Evolutionary conservation across 805 yeast species (phyloP).

Genomic region (Myxozyma vanderwaltii): DNA sequence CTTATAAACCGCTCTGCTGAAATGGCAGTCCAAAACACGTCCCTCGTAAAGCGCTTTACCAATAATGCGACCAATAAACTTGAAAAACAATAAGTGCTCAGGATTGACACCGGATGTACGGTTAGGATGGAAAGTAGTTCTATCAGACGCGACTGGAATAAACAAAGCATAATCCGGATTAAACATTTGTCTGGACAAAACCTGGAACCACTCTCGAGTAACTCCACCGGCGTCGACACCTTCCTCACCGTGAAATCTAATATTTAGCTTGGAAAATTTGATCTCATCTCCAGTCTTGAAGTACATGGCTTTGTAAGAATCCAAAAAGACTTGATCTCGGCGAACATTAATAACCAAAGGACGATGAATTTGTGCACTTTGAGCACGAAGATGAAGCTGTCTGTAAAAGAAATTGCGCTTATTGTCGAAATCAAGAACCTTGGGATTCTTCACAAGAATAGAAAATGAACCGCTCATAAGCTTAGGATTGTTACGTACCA

Average conservation of each 20-base stretch:
- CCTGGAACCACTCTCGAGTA: slow-evolving; percentile 97
- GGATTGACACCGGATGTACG: slow-evolving; percentile 90
- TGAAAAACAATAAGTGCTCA: slow-evolving; percentile 88
- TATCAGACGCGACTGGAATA: slow-evolving; percentile 86
- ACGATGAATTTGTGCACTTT: slow-evolving; percentile 40
- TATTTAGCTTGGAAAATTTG: slow-evolving; percentile 69
- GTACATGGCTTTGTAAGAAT: slow-evolving; percentile 80
- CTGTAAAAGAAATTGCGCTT: slow-evolving; percentile 83
- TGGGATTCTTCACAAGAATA: slow-evolving; percentile 82
- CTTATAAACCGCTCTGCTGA: slow-evolving; percentile 93
- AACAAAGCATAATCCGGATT: slow-evolving; percentile 93
- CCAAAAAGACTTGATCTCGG: slow-evolving; percentile 89
- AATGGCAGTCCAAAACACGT: slow-evolving; percentile 87
- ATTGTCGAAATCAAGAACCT: slow-evolving; percentile 90
- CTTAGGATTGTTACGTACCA: slow-evolving; percentile 89
- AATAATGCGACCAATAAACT: slow-evolving; percentile 88
- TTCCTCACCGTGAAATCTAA: slow-evolving; percentile 87
- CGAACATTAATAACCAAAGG: slow-evolving; percentile 69
- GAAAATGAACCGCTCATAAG: slow-evolving; percentile 96
- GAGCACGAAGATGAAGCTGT: slow-evolving; percentile 57
- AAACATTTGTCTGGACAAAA: slow-evolving; percentile 89
- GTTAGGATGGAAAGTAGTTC: slow-evolving; percentile 93
- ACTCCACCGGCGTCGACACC: slow-evolving; percentile 99
- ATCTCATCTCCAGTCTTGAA: slow-evolving; percentile 76
- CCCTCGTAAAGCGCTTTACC: slow-evolving; percentile 93